These are phyloP conservation scores for Pythium utonaiense DNA, from an alignment of 352 stramenopile genomes.

Conservation along the genomic window DNA sequence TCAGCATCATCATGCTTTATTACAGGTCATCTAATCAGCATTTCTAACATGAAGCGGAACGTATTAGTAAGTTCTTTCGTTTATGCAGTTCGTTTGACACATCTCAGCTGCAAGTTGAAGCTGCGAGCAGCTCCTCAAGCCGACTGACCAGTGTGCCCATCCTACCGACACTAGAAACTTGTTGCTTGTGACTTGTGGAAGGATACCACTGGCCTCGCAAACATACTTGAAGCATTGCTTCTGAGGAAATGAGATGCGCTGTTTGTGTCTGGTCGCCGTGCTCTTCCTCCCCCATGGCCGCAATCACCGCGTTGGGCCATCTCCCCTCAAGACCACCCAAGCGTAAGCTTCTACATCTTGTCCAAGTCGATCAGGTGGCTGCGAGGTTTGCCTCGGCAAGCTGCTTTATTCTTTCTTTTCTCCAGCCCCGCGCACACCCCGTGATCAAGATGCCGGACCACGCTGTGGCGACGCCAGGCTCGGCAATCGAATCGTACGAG, in stretches of 20 bases:
- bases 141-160: not conserved
- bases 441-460: slow-evolving; percentile 3
- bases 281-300: not conserved
- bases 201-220: too few species aligned
- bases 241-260: not conserved
- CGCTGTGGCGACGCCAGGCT: slow-evolving; percentile 16
- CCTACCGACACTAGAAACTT: not conserved
- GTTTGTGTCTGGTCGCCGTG: not conserved
- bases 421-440: not conserved
- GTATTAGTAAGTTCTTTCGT: not conserved
- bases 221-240: too few species aligned
- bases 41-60: too few species aligned
- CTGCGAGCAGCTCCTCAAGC: slow-evolving; percentile 1
- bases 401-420: not conserved
- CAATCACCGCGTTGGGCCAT: not conserved
- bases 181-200: too few species aligned
- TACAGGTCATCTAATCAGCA: not conserved
- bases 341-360: too few species aligned
- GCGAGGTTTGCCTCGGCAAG: too few species aligned
- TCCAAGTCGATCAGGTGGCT: too few species aligned
- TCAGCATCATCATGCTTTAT: not conserved
- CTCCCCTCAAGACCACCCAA: too few species aligned
- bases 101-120: slow-evolving; percentile 6
- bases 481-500: slow-evolving; percentile 23
- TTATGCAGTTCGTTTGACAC: not conserved